Percentiles rank a stretch among this genome's conserved stretches.
Conservation (phyloP, 2,329 filamentous ascomycete species). For the Helicocarpus griseus region DNA sequence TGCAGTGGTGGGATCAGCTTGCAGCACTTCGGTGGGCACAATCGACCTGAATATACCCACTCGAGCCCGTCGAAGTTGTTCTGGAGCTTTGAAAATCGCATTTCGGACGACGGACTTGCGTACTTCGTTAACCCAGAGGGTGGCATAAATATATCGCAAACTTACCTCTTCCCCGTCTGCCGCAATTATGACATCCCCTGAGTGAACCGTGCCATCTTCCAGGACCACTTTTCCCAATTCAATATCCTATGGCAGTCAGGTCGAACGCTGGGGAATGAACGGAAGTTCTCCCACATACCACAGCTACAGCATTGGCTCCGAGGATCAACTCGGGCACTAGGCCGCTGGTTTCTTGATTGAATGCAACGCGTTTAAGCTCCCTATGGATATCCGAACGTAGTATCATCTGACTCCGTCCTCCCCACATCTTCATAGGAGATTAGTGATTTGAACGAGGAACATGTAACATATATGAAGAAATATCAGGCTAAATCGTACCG, state of each 20-base stretch:
- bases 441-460: neutral
- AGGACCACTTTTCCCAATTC: constrained; percentile 22
- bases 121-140: neutral
- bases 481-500: neutral
- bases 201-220: constrained; percentile 21
- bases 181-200: constrained; percentile 27
- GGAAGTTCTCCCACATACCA: neutral
- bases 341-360: neutral
- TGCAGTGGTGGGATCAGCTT: neutral
- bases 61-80: neutral
- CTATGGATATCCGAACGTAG: constrained; percentile 1
- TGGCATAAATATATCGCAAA: too few species aligned
- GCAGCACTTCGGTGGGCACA: neutral
- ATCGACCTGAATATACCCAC: neutral
- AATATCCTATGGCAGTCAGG: neutral
- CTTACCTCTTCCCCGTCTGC: constrained; percentile 24
- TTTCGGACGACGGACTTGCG: neutral
- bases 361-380: neutral
- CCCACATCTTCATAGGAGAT: neutral
- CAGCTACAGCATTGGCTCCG: neutral
- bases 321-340: neutral
- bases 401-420: neutral
- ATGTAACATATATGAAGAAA: neutral
- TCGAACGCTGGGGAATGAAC: neutral
- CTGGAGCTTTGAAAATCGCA: neutral